Evolutionary conservation across 345 rosid genomes (phyloP), one percentile per base, ranked within the genome.

Genomic region (Eucalyptus camaldulensis): DNA sequence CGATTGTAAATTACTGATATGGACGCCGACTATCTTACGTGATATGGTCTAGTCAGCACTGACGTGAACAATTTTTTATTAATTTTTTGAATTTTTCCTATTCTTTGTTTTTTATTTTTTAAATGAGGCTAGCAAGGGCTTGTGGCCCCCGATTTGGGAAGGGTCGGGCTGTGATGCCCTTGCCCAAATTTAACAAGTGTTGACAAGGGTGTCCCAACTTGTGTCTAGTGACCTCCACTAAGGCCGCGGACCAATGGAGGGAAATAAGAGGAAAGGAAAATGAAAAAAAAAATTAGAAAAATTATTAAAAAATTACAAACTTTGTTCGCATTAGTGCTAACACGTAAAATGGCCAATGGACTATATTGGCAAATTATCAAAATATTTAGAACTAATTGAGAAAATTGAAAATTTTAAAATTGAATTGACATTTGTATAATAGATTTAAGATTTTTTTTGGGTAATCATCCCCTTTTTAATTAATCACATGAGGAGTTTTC

Each of bases 1-100:
- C 29, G 10, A 1, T 0, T 29, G 1, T 0, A 62, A 62, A 62
- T 62, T 14, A 29, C 8, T 29, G 2, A 62, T 29, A 1, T 13
- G 9, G 0, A 62, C 0, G 3, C 4, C 1, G 0, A 2, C 3
- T 1, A 7, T 29, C 8, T 6, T 29, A 2, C 5, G 2, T 62
- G 5, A 1, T 13, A 29, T 7, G 1, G 9, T 7, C 56, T 51
- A 13, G 1, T 7, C 5, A 0, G 15, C 13, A 11, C 0, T 29
- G 9, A 14, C 4, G 4, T 29, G 16, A 13, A 62, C 7, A 60
- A 11, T 1, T 11, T 25, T 60, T 25, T 25, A 58, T 60, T 60
- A 58, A 12, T 62, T 62, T 62, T 62, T 27, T 58, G 12, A 58
- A 12, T 0, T 13, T 60, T 62, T 13, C 29, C 31, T 60, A 27